Evolutionary conservation across 2,329 filamentous ascomycete species (phyloP), one percentile per base, ranked within the genome.

Genomic region (Fonsecaea multimorphosa): DNA sequence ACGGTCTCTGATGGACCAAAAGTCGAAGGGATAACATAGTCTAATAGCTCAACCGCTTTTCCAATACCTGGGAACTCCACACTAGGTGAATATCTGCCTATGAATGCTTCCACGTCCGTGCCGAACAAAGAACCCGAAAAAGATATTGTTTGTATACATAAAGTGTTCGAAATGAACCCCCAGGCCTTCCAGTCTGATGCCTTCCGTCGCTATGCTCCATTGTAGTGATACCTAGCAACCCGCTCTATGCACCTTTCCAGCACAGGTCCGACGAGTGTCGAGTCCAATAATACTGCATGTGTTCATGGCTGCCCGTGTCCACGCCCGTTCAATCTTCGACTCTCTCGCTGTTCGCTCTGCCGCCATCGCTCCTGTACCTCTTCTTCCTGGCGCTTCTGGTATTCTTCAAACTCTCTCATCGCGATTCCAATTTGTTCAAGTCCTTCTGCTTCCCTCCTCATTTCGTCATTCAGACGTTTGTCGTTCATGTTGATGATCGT

Each of bases 401-500:
- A 9, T 16, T 27, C 56, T n/a, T 52, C 58, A 29, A n/a, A 60
- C 22, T 40, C 44, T 24, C 31, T 60, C 58, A 53, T 38, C 12
- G 31, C 44, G 2, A 27, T 14, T 22, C 19, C 58, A 19, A 34
- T 31, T 14, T 16, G 27, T 19, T 55, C 46, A 46, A 58, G n/a
- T 49, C 27, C 49, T 31, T 61, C 46, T 27, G 62, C 40, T 55
- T 63, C 8, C 49, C 55, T n/a, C 40, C 29, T 29, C 24, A 46
- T n/a, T 51, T 51, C 57, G 57, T 61, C 46, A 5, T 12, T 7
- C n/a, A 12, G 11, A 4, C 12, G 38, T 19, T 19, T 64, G 16
- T 63, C 55, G 2, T 46, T 49, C 49, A 69, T 69, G 29, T 69
- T 69, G 40, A 69, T 69, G 38, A 69, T 69, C 1, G 67, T 69